Evolutionary conservation across 1,284 basidiomycete genomes (phyloP).

Genomic region (Cryptococcus maquisensis): DNA sequence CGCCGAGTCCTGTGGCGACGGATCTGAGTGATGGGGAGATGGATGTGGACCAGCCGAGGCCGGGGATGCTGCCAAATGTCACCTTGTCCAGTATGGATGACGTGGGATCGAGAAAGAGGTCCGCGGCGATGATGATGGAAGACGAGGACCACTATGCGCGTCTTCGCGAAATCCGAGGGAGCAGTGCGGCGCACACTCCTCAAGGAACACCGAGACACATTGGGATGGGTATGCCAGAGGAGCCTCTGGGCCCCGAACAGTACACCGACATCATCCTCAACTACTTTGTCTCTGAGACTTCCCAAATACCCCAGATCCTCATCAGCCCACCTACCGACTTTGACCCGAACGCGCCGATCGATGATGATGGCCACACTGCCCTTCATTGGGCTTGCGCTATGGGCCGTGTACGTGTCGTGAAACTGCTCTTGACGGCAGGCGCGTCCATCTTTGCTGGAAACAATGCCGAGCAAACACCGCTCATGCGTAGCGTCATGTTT

Average conservation of each 20-base stretch:
- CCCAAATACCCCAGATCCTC: slow-evolving; percentile 83
- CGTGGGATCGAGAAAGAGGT: slow-evolving; percentile 28
- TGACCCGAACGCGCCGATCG: slow-evolving; percentile 93
- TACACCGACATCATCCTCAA: slow-evolving; percentile 97
- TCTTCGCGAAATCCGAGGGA: slow-evolving; percentile 32
- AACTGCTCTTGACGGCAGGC: slow-evolving; percentile 86
- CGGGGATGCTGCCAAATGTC: slow-evolving; percentile 7
- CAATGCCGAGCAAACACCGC: slow-evolving; percentile 90
- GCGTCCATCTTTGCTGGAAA: slow-evolving; percentile 98
- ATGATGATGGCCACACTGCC: slow-evolving; percentile 97
- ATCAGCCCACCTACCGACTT: slow-evolving; percentile 87
- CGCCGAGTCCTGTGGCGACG: slow-evolving; percentile 74
- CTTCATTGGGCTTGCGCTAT: slow-evolving; percentile 99
- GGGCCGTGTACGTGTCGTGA: slow-evolving; percentile 95
- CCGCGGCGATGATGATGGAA: slow-evolving; percentile 35
- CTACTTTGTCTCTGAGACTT: slow-evolving; percentile 98
- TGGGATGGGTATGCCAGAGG: slow-evolving; percentile 21
- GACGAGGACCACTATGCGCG: slow-evolving; percentile 39
- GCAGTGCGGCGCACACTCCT: slow-evolving; percentile 43
- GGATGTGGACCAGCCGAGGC: slow-evolving; percentile 16
- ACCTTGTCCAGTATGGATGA: slow-evolving; percentile 6
- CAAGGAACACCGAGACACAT: slow-evolving; percentile 23
- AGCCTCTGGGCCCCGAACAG: slow-evolving; percentile 46
- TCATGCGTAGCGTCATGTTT: slow-evolving; percentile 99
- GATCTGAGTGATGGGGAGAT: slow-evolving; percentile 21